A percentile compares a stretch with the other conserved stretches of the same genome.
These are phyloP conservation scores for Penicillium chermesinum DNA, from an alignment of 495 filamentous ascomycete species.

Conservation along the genomic window DNA sequence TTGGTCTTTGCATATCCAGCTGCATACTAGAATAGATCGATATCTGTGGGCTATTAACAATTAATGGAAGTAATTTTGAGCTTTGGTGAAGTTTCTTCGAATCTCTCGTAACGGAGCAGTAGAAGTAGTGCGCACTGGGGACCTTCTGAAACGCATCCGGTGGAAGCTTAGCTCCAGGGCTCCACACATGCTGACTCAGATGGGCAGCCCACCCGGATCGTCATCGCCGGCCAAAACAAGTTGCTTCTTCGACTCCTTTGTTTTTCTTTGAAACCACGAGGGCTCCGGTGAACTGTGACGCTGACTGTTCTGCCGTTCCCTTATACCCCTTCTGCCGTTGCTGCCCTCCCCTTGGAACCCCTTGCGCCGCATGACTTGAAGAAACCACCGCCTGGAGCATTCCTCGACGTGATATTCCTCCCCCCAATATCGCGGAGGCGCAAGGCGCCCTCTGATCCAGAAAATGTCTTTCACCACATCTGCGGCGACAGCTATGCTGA, in stretches of 20 bases:
- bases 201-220: neutral
- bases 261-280: no score
- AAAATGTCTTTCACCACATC: constrained; percentile 34
- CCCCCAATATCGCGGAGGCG: constrained; percentile 16
- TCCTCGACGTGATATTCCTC: constrained; percentile 4
- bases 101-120: no score
- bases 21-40: neutral
- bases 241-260: neutral
- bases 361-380: constrained; percentile 13
- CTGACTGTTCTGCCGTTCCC: no score
- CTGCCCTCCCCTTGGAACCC: neutral
- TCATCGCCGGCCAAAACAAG: constrained; percentile 5
- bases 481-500: constrained; percentile 23
- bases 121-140: no score
- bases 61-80: no score
- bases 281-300: no score
- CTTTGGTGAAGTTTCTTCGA: no score
- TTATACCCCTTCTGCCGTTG: neutral
- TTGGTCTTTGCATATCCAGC: neutral
- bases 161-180: no score
- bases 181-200: neutral
- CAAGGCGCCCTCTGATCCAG: constrained; percentile 10
- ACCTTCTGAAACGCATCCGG: no score
- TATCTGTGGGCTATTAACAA: no score
- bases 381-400: constrained; percentile 10